These are phyloP conservation scores for Hanseniaspora occidentalis DNA, from an alignment of 805 yeast genomes.

Conservation along the genomic window DNA sequence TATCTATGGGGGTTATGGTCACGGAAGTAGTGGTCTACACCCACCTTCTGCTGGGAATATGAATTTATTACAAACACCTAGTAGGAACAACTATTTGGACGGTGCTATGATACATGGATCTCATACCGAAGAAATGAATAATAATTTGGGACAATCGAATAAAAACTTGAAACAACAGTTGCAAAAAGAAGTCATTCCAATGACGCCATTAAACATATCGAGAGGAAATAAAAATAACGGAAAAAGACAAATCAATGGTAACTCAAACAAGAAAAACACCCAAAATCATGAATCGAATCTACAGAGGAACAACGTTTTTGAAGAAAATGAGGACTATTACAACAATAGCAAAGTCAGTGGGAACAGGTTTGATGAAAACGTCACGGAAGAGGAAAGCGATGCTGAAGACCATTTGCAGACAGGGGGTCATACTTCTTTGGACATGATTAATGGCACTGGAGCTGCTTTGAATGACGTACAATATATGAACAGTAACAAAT, in stretches of 20 bases:
- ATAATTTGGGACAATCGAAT: not conserved
- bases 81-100: not conserved
- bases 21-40: not conserved
- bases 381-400: not conserved
- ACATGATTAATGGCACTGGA: not conserved
- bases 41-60: not conserved
- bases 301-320: not conserved
- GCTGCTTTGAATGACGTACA: not conserved
- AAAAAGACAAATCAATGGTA: not conserved
- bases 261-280: not conserved
- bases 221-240: not conserved
- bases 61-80: not conserved
- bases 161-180: not conserved
- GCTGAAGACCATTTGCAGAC: no score
- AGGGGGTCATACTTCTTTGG: not conserved
- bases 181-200: slow-evolving; percentile 1
- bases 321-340: not conserved
- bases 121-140: not conserved
- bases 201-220: not conserved
- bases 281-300: no score
- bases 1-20: not conserved
- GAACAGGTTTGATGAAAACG: not conserved
- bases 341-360: not conserved
- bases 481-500: not conserved
- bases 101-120: not conserved